A percentile compares a stretch with the other conserved stretches of the same genome.
These are phyloP conservation scores for Suillus luteus DNA, from an alignment of 768 basidiomycete genomes.

Conservation along the genomic window DNA sequence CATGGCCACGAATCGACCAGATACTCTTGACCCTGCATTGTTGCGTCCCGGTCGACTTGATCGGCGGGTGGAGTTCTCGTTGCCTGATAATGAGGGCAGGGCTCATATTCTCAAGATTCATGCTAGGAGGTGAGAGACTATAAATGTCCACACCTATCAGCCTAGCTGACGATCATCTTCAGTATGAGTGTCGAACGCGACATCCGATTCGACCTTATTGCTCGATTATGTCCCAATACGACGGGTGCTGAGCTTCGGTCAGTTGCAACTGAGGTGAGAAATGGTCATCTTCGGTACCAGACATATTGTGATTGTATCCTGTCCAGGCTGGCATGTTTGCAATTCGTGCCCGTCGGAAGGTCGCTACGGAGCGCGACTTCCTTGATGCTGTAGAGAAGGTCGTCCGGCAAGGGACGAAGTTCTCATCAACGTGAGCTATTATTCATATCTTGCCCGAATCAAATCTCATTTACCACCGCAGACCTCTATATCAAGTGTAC, in stretches of 20 bases:
- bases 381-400: slow-evolving; percentile 98
- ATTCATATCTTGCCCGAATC: not conserved
- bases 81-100: slow-evolving; percentile 94
- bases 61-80: slow-evolving; percentile 92
- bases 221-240: slow-evolving; percentile 94
- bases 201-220: slow-evolving; percentile 97
- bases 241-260: slow-evolving; percentile 98
- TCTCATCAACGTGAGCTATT: slow-evolving; percentile 86
- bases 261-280: slow-evolving; percentile 88
- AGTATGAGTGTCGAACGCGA: slow-evolving; percentile 98
- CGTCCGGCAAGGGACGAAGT: slow-evolving; percentile 95
- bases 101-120: slow-evolving; percentile 97
- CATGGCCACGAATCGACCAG: slow-evolving; percentile 99
- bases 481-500: slow-evolving; percentile 91
- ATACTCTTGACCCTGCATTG: slow-evolving; percentile 96
- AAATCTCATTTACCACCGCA: slow-evolving; percentile 32
- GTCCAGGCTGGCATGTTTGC: slow-evolving; percentile 99
- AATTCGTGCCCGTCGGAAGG: slow-evolving; percentile 93
- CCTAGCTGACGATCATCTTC: slow-evolving; percentile 6
- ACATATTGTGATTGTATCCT: not conserved
- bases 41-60: slow-evolving; percentile 95
- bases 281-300: slow-evolving; percentile 5
- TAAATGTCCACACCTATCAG: slow-evolving; percentile 2
- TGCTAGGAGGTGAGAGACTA: slow-evolving; percentile 74
- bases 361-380: slow-evolving; percentile 97